phyloP scores from a whole-genome alignment of 805 yeast genomes.

The Sugiyamaella smithiae region DNA sequence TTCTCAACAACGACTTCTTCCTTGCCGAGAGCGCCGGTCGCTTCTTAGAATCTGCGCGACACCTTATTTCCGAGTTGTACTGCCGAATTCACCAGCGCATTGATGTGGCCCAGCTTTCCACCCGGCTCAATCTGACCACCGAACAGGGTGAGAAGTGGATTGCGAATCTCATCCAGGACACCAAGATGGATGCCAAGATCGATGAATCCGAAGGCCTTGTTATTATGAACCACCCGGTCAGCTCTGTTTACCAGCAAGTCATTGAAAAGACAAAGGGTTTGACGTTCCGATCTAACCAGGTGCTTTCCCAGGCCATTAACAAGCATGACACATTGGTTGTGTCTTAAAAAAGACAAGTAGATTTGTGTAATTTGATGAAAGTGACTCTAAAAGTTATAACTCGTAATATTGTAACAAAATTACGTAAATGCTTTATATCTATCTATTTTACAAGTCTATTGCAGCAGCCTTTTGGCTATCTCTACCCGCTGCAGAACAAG shows the following conservation, averaged over 20 bases:
- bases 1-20: constrained; percentile 58
- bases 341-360: constrained; percentile 10
- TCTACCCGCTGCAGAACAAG: background rate
- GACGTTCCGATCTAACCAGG: constrained; percentile 57
- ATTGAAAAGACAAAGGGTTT: constrained; percentile 66
- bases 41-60: constrained; percentile 48
- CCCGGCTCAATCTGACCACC: constrained; percentile 42
- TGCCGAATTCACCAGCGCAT: constrained; percentile 52
- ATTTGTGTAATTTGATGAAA: too few species aligned
- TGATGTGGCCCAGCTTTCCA: constrained; percentile 45
- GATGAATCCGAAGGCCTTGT: constrained; percentile 51
- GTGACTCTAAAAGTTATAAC: too few species aligned
- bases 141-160: constrained; percentile 54
- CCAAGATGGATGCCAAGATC: constrained; percentile 53
- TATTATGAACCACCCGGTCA: constrained; percentile 52
- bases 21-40: constrained; percentile 41
- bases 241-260: constrained; percentile 63
- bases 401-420: too few species aligned
- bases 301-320: constrained; percentile 42
- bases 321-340: constrained; percentile 20
- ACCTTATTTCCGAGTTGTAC: constrained; percentile 51
- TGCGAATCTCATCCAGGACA: constrained; percentile 47
- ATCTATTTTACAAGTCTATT: background rate
- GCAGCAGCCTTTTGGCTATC: background rate
- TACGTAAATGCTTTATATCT: background rate